These are phyloP conservation scores for Auricularia auricula-judae DNA, from an alignment of 768 basidiomycete genomes.

Conservation along the genomic window DNA sequence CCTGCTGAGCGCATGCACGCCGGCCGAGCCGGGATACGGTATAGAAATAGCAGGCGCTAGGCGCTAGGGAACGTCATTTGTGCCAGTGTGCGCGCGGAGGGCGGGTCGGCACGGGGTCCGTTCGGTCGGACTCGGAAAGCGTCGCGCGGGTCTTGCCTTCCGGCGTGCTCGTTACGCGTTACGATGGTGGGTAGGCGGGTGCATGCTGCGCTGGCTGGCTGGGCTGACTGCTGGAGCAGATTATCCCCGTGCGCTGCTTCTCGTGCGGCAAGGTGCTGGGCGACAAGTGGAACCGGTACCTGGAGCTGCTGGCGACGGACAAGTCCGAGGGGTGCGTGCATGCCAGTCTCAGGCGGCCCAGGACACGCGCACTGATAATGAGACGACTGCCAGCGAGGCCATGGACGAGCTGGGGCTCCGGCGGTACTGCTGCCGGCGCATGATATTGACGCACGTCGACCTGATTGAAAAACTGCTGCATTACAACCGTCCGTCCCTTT, in stretches of 20 bases:
- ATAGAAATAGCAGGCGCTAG: background rate
- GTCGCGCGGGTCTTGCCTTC: background rate
- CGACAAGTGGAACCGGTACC: constrained; percentile 87
- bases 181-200: background rate
- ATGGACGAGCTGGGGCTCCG: constrained; percentile 83
- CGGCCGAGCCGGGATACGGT: background rate
- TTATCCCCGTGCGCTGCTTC: constrained; percentile 92
- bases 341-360: too few species aligned
- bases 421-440: constrained; percentile 91
- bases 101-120: background rate
- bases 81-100: background rate
- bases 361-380: too few species aligned
- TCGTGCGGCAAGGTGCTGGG: constrained; percentile 96
- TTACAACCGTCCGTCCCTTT: constrained; percentile 66
- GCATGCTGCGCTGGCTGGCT: background rate
- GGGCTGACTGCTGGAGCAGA: constrained; percentile 35
- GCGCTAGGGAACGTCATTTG: background rate
- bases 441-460: constrained; percentile 97
- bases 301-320: constrained; percentile 69
- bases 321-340: constrained; percentile 75
- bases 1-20: too few species aligned
- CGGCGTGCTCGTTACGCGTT: background rate
- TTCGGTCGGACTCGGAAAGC: background rate
- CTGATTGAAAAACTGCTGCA: constrained; percentile 94
- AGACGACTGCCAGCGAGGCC: constrained; percentile 50